These are phyloP conservation scores for Kwoniella botswanensis DNA, from an alignment of 768 basidiomycete genomes.

Conservation along the genomic window DNA sequence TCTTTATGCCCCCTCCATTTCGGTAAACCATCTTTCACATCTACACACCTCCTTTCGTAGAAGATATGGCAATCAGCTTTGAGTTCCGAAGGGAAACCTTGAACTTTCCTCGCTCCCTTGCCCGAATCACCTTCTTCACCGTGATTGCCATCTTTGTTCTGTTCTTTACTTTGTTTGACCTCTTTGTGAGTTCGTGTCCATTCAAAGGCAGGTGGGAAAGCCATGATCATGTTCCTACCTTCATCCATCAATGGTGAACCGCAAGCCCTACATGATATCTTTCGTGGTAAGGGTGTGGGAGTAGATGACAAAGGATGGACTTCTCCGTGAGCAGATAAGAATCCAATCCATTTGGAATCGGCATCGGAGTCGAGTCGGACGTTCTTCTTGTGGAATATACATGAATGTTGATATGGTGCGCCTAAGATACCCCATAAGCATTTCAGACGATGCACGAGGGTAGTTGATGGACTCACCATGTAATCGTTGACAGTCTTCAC, in stretches of 20 bases:
- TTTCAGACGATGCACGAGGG: not conserved
- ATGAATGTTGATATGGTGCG: constrained; percentile 46
- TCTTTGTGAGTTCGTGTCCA: constrained; percentile 43
- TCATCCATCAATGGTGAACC: constrained; percentile 48
- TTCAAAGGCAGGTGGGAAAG: constrained; percentile 50
- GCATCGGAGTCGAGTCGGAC: constrained; percentile 39
- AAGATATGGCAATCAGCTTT: constrained; percentile 46
- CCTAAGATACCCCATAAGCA: constrained; percentile 18
- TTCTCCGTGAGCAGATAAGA: constrained; percentile 51
- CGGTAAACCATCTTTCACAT: constrained; percentile 41
- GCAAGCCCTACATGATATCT: constrained; percentile 49
- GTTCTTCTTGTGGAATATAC: constrained; percentile 46
- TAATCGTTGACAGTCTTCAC: constrained; percentile 50
- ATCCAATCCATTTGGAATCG: constrained; percentile 41
- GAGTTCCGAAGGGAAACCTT: constrained; percentile 39
- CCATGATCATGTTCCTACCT: constrained; percentile 52
- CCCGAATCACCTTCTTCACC: constrained; percentile 14
- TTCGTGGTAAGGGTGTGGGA: constrained; percentile 46
- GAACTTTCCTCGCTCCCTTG: constrained; percentile 23
- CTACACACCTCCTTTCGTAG: constrained; percentile 44
- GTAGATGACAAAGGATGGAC: constrained; percentile 47
- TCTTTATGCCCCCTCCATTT: constrained; percentile 49
- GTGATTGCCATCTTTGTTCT: constrained; percentile 6
- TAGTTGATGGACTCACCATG: constrained; percentile 40
- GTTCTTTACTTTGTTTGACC: constrained; percentile 23